A percentile compares a stretch with the other conserved stretches of the same genome.
These are phyloP conservation scores for Cercospora sp. DNA, from an alignment of 2,329 filamentous ascomycete species.

Conservation along the genomic window DNA sequence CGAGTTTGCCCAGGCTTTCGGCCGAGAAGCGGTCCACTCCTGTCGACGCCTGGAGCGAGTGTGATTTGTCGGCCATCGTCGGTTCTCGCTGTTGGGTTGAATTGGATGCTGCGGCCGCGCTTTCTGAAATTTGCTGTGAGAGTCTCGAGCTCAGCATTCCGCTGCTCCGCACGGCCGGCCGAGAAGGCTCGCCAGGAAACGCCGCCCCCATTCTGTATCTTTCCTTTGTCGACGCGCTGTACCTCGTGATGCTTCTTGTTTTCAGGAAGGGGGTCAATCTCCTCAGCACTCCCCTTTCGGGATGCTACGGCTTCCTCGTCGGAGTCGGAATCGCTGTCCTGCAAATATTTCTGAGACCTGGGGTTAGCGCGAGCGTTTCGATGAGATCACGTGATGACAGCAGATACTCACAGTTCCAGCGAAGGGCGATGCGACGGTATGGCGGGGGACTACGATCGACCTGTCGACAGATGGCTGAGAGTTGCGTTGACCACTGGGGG, in stretches of 20 bases:
- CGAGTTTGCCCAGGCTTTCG: conserved; percentile 22
- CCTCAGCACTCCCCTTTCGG: conserved; percentile 33
- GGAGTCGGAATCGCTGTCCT: conserved; percentile 35
- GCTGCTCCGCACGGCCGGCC: conserved; percentile 36
- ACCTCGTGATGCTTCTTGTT: conserved; percentile 31
- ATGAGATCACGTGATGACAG: conserved; percentile 21
- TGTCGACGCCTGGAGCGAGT: conserved; percentile 27
- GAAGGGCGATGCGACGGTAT: conserved; percentile 39
- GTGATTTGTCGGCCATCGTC: conserved; percentile 38
- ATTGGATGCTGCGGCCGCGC: conserved; percentile 39
- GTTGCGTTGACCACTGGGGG: conserved; percentile 29
- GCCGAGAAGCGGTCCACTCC: conserved; percentile 20
- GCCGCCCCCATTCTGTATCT: conserved; percentile 34
- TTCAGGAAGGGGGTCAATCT: conserved; percentile 5
- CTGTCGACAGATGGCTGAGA: conserved; percentile 20
- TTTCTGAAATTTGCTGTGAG: conserved; percentile 35
- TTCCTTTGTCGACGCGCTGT: conserved; percentile 37
- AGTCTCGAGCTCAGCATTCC: conserved; percentile 37
- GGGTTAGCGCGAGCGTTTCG: conserved; percentile 22
- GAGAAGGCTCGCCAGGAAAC: conserved; percentile 41
- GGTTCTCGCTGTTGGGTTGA: conserved; percentile 37
- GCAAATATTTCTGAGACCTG: conserved; percentile 35
- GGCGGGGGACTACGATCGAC: conserved; percentile 26
- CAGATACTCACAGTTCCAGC: conserved; percentile 34
- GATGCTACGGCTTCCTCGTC: conserved; percentile 36